Percentiles rank a stretch among this genome's conserved stretches.
These are phyloP conservation scores for Drosera capensis DNA, from an alignment of 148 eudicot species.

Conservation along the genomic window DNA sequence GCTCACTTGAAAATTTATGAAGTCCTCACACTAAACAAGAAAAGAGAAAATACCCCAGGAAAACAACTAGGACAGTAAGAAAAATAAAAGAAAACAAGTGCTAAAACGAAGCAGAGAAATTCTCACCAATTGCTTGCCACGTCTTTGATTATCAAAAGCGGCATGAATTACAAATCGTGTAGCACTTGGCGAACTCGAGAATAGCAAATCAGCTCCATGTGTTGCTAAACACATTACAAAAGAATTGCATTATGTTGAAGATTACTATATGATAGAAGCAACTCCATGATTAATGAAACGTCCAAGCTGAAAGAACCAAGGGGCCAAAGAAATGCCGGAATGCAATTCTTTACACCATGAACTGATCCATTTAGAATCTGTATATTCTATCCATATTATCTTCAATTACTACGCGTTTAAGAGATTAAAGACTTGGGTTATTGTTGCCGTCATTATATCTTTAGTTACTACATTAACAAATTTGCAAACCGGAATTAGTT, in stretches of 20 bases:
- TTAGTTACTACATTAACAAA: too few species aligned
- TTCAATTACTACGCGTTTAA: too few species aligned
- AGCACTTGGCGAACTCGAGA: conserved; percentile 35
- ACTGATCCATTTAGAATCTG: too few species aligned
- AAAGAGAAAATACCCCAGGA: neutral
- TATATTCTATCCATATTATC: too few species aligned
- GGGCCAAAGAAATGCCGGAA: too few species aligned
- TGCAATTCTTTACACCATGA: too few species aligned
- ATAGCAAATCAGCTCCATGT: conserved; percentile 63
- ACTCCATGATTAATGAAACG: neutral
- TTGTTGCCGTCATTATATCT: too few species aligned
- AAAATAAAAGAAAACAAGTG: neutral
- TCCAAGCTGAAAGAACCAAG: neutral
- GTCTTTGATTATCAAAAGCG: conserved; percentile 67
- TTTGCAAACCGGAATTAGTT: too few species aligned
- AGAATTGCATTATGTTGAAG: conserved; percentile 1
- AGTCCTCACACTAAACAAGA: too few species aligned
- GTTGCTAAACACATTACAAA: conserved; percentile 32
- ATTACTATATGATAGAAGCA: neutral
- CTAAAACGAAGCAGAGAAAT: conserved; percentile 1
- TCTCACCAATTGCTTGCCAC: conserved; percentile 78
- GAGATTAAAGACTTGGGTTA: too few species aligned
- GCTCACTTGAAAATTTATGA: too few species aligned
- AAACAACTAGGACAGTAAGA: neutral
- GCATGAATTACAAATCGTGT: conserved; percentile 46